phyloP scores from a whole-genome alignment of 345 rosid species.

The Streptanthus diversifolius region DNA sequence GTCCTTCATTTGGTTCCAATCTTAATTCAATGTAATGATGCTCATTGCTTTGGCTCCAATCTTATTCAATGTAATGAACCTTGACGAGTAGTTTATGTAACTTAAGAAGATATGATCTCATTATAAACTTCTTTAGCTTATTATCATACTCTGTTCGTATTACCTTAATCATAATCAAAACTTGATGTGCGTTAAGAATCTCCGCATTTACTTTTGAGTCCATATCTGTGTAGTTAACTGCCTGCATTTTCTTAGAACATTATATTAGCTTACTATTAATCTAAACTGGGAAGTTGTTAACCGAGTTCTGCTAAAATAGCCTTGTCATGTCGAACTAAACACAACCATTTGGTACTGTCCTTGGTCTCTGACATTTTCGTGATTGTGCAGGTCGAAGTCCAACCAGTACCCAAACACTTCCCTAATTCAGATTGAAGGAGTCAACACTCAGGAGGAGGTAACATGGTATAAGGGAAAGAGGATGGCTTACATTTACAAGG shows the following conservation, averaged over 20 bases:
- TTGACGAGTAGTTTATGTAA: neutral
- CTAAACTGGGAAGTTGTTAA: neutral
- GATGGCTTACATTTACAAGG: constrained; percentile 60
- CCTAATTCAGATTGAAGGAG: constrained; percentile 64
- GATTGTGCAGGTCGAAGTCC: constrained; percentile 54
- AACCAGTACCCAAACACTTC: constrained; percentile 72
- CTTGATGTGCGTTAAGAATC: neutral
- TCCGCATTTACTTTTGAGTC: too few species aligned
- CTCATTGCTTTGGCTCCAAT: too few species aligned
- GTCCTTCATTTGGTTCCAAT: neutral
- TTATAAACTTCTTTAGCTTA: neutral
- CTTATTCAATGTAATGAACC: neutral
- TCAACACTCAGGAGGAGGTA: constrained; percentile 54
- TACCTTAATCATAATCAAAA: neutral
- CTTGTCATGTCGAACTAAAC: neutral
- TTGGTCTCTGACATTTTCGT: neutral
- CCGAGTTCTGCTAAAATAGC: neutral
- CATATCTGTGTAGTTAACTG: neutral
- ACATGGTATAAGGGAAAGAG: constrained; percentile 55
- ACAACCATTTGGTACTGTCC: neutral
- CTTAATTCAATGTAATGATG: neutral
- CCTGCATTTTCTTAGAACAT: neutral
- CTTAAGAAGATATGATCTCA: neutral
- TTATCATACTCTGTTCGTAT: neutral
- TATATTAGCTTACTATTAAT: neutral